Evolutionary conservation across 2,329 filamentous ascomycete genomes (phyloP), one percentile per base, ranked within the genome.

Genomic region (Passalora sequoiae): DNA sequence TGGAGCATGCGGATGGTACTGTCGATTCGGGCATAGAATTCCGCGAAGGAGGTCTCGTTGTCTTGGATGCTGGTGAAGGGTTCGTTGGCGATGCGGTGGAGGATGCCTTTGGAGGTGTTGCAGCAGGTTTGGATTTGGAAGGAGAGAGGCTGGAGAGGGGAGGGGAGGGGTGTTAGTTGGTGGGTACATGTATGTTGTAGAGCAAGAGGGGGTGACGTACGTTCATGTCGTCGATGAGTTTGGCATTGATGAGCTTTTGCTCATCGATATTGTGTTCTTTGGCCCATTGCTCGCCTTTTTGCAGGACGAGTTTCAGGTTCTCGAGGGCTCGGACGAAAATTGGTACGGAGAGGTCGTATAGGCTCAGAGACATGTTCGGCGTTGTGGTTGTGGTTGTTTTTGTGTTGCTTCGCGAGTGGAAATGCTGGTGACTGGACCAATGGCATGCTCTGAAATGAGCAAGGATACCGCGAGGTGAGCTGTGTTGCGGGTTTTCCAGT

Each of bases 141-240:
- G 45, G 64, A 21, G 20, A 29, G 22, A 6, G 40, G 31, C 20
- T 25, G 6, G 5, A 16, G 8, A n/a, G 37, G 24, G 6, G 8
- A 15, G 4, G 19, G n/a, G 13, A 32, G 29, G 6, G 13, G 13
- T 6, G 7, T 6, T 7, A 13, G 16, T 32, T 32, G 13, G 6
- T 7, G 29, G 12, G 29, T 7, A 27, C 12, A 27, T 27, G 24
- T 12, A 27, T 27, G n/a, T 28, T 8, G 25, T 8, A 28, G 25
- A 28, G 25, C 8, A 28, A 28, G n/a, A n/a, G n/a, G 2, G 9
- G 1, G 4, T 36, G 7, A 6, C 21, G 16, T 40, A 58, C 55
- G 21, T 58, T 47, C 76, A 78, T 78, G 60, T 76, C 72, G 0
- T 65, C 65, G 44, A 66, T 58, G 15, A 79, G 63, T 2, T 64